These are phyloP conservation scores for Penicillium psychrofluorescens DNA, from an alignment of 495 filamentous ascomycete species.

Conservation along the genomic window DNA sequence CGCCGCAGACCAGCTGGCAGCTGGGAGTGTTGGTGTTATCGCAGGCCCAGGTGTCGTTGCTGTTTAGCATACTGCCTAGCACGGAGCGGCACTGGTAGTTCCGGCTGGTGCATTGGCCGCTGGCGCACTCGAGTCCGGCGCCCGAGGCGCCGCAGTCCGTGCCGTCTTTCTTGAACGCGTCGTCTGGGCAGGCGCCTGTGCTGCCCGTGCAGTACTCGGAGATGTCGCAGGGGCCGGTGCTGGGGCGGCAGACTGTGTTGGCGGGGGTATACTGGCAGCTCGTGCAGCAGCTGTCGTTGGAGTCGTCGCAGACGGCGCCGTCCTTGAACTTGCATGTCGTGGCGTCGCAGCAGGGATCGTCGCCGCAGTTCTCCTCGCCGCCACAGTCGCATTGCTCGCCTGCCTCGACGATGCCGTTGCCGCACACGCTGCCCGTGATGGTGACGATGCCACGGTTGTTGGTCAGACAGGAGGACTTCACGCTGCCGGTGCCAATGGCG, in stretches of 20 bases:
- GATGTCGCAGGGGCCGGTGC: slow-evolving; percentile 74
- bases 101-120: slow-evolving; percentile 90
- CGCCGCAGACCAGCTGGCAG: slow-evolving; percentile 71
- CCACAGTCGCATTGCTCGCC: slow-evolving; percentile 98
- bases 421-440: slow-evolving; percentile 81
- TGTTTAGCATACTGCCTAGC: slow-evolving; percentile 69
- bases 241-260: slow-evolving; percentile 68
- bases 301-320: slow-evolving; percentile 74
- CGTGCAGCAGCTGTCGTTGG: slow-evolving; percentile 84
- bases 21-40: slow-evolving; percentile 43
- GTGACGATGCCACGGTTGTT: slow-evolving; percentile 79
- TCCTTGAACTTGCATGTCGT: slow-evolving; percentile 81
- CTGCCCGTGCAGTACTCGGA: slow-evolving; percentile 74
- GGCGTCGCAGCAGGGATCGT: slow-evolving; percentile 77
- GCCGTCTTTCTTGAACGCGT: slow-evolving; percentile 65
- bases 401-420: slow-evolving; percentile 92
- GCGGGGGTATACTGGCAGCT: slow-evolving; percentile 65
- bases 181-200: slow-evolving; percentile 63
- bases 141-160: slow-evolving; percentile 52
- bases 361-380: slow-evolving; percentile 59
- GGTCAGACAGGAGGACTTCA: slow-evolving; percentile 68
- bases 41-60: slow-evolving; percentile 80
- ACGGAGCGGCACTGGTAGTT: slow-evolving; percentile 83
- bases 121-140: slow-evolving; percentile 67
- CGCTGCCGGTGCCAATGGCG: slow-evolving; percentile 72